phyloP scores from a whole-genome alignment of 1,284 basidiomycete species.

The Wallemia hederae region DNA sequence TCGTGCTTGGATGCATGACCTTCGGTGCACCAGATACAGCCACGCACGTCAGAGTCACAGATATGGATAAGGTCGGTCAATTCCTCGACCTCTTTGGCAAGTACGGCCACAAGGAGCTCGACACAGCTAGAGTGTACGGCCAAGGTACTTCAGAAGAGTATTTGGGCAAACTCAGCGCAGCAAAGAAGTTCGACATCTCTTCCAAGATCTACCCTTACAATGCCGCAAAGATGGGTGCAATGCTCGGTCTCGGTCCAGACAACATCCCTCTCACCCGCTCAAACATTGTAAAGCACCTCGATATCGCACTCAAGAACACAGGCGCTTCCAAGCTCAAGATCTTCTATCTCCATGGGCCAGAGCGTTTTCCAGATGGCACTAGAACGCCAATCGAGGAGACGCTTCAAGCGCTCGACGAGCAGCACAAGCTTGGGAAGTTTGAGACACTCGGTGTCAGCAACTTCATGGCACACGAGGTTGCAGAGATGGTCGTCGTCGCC shows the following conservation, averaged over 20 bases:
- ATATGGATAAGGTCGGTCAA: conserved; percentile 19
- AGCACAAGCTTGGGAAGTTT: conserved; percentile 13
- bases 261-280: not conserved
- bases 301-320: not conserved
- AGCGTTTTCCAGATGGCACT: conserved; percentile 10
- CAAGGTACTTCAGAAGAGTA: conserved; percentile 24
- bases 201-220: not conserved
- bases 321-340: conserved; percentile 15
- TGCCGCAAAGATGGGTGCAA: not conserved
- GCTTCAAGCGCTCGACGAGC: conserved; percentile 19
- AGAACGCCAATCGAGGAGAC: conserved; percentile 23
- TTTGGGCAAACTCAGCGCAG: not conserved
- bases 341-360: conserved; percentile 23
- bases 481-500: conserved; percentile 30
- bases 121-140: conserved; percentile 22
- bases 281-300: not conserved
- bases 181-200: not conserved
- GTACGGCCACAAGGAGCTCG: conserved; percentile 22
- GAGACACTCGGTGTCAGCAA: not conserved
- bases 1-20: not conserved
- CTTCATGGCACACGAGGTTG: conserved; percentile 20
- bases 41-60: conserved; percentile 16
- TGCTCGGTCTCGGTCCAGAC: not conserved
- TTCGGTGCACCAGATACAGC: not conserved
- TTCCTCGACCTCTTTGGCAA: conserved; percentile 22